Conservation (phyloP, 1,139 yeast genomes). For the Candida frijolesensis region DNA sequence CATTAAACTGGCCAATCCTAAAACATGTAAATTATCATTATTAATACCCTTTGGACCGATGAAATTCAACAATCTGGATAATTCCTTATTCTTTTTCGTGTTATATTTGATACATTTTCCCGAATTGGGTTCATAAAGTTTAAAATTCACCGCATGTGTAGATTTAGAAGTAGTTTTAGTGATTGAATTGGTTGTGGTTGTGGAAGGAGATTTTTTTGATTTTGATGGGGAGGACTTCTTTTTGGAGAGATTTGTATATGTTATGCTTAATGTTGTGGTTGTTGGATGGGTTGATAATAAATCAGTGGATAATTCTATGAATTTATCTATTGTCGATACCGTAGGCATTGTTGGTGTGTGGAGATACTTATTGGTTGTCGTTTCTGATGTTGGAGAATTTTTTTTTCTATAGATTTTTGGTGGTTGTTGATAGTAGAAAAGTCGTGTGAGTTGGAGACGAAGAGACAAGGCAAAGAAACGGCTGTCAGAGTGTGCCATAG, state of each 20-base stretch:
- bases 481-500: too few relatives aligned
- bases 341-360: slow-evolving; percentile 15
- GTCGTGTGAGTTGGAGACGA: slow-evolving; percentile 4
- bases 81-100: slow-evolving; percentile 72
- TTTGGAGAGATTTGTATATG: slow-evolving; percentile 33
- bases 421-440: neutral
- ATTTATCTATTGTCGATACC: slow-evolving; percentile 30
- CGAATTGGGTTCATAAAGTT: slow-evolving; percentile 69
- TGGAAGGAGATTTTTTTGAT: slow-evolving; percentile 20
- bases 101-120: slow-evolving; percentile 68
- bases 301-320: slow-evolving; percentile 36
- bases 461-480: too few relatives aligned
- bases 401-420: neutral
- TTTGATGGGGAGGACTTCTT: too few relatives aligned
- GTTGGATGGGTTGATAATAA: slow-evolving; percentile 42
- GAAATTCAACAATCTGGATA: slow-evolving; percentile 77
- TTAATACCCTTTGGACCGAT: slow-evolving; percentile 81
- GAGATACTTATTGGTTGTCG: neutral
- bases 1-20: slow-evolving; percentile 47
- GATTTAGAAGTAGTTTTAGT: slow-evolving; percentile 19
- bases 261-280: slow-evolving; percentile 40
- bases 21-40: slow-evolving; percentile 24
- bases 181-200: slow-evolving; percentile 12
- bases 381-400: slow-evolving; percentile 6
- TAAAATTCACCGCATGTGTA: slow-evolving; percentile 53